phyloP scores from a whole-genome alignment of 441 rosid species.

The Flueggea neowawraea region DNA sequence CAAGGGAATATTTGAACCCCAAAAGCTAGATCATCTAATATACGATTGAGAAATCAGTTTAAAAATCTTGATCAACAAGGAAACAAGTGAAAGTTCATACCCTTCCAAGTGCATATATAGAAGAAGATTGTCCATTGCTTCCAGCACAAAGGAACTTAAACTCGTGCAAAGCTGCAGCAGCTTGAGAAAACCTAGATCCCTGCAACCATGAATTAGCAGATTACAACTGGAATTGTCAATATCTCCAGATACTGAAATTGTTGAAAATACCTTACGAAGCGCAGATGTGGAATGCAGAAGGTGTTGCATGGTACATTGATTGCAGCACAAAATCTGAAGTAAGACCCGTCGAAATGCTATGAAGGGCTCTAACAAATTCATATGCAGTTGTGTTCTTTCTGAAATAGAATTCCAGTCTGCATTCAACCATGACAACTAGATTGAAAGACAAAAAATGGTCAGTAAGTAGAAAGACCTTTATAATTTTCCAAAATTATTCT shows the following conservation, averaged over 20 bases:
- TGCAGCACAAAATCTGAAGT: conserved; percentile 78
- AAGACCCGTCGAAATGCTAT: conserved; percentile 88
- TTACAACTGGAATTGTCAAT: conserved; percentile 13
- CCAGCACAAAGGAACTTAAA: conserved; percentile 65
- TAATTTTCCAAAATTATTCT: background rate
- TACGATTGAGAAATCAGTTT: background rate
- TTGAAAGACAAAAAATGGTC: conserved; percentile 22
- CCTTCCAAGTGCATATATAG: conserved; percentile 90
- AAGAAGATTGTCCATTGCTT: conserved; percentile 38
- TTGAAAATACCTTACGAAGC: conserved; percentile 74
- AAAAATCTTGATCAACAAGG: background rate
- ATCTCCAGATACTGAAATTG: conserved; percentile 11
- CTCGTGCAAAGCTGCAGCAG: conserved; percentile 87
- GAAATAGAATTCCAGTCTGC: conserved; percentile 73
- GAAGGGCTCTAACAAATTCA: conserved; percentile 95
- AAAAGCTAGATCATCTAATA: background rate
- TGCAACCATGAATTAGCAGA: conserved; percentile 27
- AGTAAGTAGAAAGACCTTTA: conserved; percentile 12
- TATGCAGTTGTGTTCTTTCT: conserved; percentile 74
- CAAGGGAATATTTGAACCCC: no score
- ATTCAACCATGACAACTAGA: conserved; percentile 77
- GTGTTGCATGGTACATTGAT: conserved; percentile 59
- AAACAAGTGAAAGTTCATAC: conserved; percentile 30
- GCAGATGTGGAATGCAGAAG: conserved; percentile 92
- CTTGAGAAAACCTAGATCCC: conserved; percentile 93